Evolutionary conservation across 2,329 filamentous ascomycete species (phyloP), one percentile per base, ranked within the genome.

Genomic region (Ophiocordyceps sinensis): DNA sequence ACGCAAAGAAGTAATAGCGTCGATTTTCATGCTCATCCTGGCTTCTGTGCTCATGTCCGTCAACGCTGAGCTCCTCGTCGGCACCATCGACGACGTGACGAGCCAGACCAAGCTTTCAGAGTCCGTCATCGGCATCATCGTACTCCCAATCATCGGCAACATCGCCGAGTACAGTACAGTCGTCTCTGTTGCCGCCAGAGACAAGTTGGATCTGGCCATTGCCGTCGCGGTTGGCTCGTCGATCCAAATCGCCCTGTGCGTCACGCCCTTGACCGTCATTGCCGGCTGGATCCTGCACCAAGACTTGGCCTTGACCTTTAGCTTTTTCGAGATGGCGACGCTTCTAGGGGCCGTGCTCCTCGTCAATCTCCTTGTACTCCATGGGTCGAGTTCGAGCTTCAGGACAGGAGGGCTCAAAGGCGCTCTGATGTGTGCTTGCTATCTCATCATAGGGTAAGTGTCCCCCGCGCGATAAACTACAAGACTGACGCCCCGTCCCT

Each of bases 341-440:
- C 70, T 86, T 51, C 81, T 85, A 51, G 73, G 82, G 5, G 75
- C 71, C 3, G 79, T 82, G 3, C 66, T 85, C 44, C 73, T 86
- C 38, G 81, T 85, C 51, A 85, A 84, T 57, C 78, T 85, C 49
- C 63, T 86, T n/a, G 79, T 86, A 41, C 68, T 82, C 26, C 80
- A 83, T 49, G 82, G 81, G 13, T 71, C 80, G 47, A 78, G 72
- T 51, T 82, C 82, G 51, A 82, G 80, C 47, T 67, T 85, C 2
- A 53, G 52, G 41, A 46, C 78, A 0, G 57, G 53, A 4, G 58
- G 59, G 1, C 36, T 63, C 6, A 62, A 83, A 57, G 80, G 80
- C 17, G 71, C 70, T 1, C 52, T 75, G 31, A 60, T 75, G 47
- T 70, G 69, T 49, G 67, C 68, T 2, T 70, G 68, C 30, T 75